phyloP scores from a whole-genome alignment of 306 rosid genomes.

The Quercus aquifolioides region DNA sequence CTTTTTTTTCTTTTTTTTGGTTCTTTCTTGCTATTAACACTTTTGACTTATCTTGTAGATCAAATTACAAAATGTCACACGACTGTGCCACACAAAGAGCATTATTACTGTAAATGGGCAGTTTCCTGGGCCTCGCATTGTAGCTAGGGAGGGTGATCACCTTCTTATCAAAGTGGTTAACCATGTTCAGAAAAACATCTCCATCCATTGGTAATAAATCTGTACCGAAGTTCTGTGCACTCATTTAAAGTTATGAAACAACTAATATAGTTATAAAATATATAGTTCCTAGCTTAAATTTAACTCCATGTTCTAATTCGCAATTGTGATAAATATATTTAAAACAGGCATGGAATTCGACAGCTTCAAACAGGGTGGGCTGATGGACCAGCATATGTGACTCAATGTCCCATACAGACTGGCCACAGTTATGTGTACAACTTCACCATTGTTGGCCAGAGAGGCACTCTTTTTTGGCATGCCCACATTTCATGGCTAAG shows the following conservation, averaged over 20 bases:
- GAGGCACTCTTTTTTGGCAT: slow-evolving; percentile 73
- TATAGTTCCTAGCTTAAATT: neutral
- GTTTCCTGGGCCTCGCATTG: slow-evolving; percentile 73
- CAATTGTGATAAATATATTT: neutral
- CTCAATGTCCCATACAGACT: slow-evolving; percentile 69
- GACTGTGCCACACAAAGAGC: slow-evolving; percentile 60
- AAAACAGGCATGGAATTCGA: slow-evolving; percentile 64
- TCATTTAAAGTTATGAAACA: neutral
- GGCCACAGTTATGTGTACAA: slow-evolving; percentile 63
- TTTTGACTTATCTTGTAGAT: slow-evolving; percentile 29
- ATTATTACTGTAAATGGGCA: slow-evolving; percentile 67
- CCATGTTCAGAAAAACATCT: slow-evolving; percentile 47
- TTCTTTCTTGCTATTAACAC: neutral
- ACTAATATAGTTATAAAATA: neutral
- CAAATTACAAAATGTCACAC: slow-evolving; percentile 46
- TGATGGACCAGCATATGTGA: slow-evolving; percentile 68
- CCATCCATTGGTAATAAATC: slow-evolving; percentile 56
- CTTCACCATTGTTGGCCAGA: slow-evolving; percentile 52
- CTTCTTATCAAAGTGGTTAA: slow-evolving; percentile 56
- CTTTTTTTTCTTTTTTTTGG: neutral
- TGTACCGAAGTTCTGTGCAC: neutral
- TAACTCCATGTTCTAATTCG: neutral
- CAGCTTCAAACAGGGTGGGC: slow-evolving; percentile 64
- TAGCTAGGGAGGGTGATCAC: slow-evolving; percentile 66
- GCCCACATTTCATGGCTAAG: slow-evolving; percentile 72